Percentiles rank a stretch among this genome's conserved stretches.
These are phyloP conservation scores for Umbelopsis ramanniana DNA, from an alignment of 192 early-diverging fungal genomes.

Conservation along the genomic window DNA sequence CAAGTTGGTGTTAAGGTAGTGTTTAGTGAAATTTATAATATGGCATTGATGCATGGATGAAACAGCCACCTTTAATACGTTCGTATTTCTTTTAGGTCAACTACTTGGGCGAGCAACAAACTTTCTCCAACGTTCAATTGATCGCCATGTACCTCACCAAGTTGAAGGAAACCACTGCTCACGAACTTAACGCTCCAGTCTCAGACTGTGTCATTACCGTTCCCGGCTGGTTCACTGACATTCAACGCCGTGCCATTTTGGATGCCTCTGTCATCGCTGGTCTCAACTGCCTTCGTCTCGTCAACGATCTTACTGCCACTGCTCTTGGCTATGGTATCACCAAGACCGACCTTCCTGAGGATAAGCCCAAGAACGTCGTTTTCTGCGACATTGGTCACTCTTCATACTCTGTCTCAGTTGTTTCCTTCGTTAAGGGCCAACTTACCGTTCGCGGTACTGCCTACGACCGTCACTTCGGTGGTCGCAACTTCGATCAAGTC, in stretches of 20 bases:
- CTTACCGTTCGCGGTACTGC: constrained; percentile 89
- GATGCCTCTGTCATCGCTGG: constrained; percentile 88
- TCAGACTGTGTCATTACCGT: constrained; percentile 94
- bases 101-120: constrained; percentile 76
- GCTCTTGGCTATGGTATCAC: constrained; percentile 99
- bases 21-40: background rate
- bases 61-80: background rate
- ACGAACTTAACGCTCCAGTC: constrained; percentile 83
- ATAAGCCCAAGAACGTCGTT: constrained; percentile 85
- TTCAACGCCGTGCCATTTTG: constrained; percentile 86
- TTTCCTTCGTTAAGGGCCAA: constrained; percentile 95
- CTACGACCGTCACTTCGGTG: constrained; percentile 94
- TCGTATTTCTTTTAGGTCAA: constrained; percentile 55
- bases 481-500: constrained; percentile 93
- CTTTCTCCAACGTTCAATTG: constrained; percentile 89
- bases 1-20: constrained; percentile 80
- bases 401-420: constrained; percentile 69
- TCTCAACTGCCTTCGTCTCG: constrained; percentile 86
- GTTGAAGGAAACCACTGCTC: constrained; percentile 86
- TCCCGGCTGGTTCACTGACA: constrained; percentile 94
- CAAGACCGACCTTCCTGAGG: constrained; percentile 96
- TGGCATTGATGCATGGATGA: background rate
- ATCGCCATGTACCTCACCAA: constrained; percentile 93
- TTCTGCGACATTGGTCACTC: constrained; percentile 97
- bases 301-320: constrained; percentile 93